These are phyloP conservation scores for Penicillium parvum DNA, from an alignment of 495 filamentous ascomycete species.

Conservation along the genomic window DNA sequence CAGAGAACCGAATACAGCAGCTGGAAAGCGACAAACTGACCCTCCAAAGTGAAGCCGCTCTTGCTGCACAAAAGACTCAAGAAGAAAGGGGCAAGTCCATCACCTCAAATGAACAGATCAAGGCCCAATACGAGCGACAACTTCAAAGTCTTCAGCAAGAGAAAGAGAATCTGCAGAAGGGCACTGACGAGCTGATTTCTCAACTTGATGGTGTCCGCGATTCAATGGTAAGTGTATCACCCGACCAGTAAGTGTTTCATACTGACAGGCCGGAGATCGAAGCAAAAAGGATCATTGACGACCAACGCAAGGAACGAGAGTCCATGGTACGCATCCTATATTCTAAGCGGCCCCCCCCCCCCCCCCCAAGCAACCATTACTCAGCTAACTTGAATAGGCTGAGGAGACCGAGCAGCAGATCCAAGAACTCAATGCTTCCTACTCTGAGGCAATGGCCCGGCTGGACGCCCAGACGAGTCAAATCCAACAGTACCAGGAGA, in stretches of 20 bases:
- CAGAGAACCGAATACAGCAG: conserved; percentile 5
- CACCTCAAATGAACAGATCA: conserved; percentile 16
- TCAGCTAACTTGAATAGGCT: conserved; percentile 21
- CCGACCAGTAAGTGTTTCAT: not conserved
- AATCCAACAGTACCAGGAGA: conserved; percentile 17
- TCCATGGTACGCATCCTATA: conserved; percentile 10
- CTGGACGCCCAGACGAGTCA: conserved; percentile 18
- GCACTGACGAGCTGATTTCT: conserved; percentile 5
- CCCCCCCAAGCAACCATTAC: no score
- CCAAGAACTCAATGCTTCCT: conserved; percentile 13
- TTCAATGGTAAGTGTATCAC: conserved; percentile 23
- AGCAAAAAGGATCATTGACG: conserved; percentile 7
- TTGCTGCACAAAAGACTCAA: conserved; percentile 18
- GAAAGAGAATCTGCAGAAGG: conserved; percentile 19
- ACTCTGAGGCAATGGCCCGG: conserved; percentile 10
- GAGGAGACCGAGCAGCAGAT: conserved; percentile 19
- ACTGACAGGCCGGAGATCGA: conserved; percentile 23
- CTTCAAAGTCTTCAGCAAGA: conserved; percentile 18
- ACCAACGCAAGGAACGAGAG: conserved; percentile 4
- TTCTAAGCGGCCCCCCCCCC: no score
- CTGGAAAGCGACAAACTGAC: conserved; percentile 18
- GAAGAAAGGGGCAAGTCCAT: conserved; percentile 22
- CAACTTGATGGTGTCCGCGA: conserved; percentile 19
- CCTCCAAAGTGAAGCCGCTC: conserved; percentile 17
- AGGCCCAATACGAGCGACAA: conserved; percentile 21